Evolutionary conservation across 768 basidiomycete genomes (phyloP), one percentile per base, ranked within the genome.

Genomic region (Thelephora ganbajun): DNA sequence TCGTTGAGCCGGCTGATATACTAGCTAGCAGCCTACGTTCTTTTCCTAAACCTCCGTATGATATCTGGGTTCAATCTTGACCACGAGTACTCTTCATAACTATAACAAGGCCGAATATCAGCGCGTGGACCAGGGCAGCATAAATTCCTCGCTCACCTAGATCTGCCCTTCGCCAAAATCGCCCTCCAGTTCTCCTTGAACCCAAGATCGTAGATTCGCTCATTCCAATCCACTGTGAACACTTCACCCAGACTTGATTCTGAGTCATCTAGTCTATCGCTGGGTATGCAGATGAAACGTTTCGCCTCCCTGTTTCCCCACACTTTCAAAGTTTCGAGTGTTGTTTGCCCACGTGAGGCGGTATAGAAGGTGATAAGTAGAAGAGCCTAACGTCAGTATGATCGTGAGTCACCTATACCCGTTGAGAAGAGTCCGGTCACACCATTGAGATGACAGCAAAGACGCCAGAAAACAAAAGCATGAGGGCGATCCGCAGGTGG

Each of bases 121-220:
- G 13, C 23, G 33, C 12, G 18, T 11, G 3, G 16, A n/a, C 2
- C 14, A 13, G 22, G 5, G 13, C 20, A 26, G 7, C 22, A 43
- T 5, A 39, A 48, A n/a, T 6, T 19, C 11, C 19, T 4, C 19
- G 16, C 16, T n/a, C 20, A 55, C 53, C 18, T 33, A 41, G 50
- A 50, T 33, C n/a, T 35, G 22, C 26, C 11, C 23, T 33, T 35
- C 22, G 11, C 44, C 22, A 47, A 33, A n/a, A 51, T 20, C 35
- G 37, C 43, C 26, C 46, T 48, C 54, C 49, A 56, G 41, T 57
- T 57, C 43, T 51, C 49, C 14, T 50, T 49, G 47, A 52, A 54
- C 7, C 50, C 55, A 9, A 51, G 50, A 44, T 57, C 55, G 26
- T 57, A 57, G 26, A 56, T 13, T 13, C 46, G 46, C 26, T 48